These are phyloP conservation scores for Hymenoscyphus linearis DNA, from an alignment of 2,329 filamentous ascomycete species.

Conservation along the genomic window DNA sequence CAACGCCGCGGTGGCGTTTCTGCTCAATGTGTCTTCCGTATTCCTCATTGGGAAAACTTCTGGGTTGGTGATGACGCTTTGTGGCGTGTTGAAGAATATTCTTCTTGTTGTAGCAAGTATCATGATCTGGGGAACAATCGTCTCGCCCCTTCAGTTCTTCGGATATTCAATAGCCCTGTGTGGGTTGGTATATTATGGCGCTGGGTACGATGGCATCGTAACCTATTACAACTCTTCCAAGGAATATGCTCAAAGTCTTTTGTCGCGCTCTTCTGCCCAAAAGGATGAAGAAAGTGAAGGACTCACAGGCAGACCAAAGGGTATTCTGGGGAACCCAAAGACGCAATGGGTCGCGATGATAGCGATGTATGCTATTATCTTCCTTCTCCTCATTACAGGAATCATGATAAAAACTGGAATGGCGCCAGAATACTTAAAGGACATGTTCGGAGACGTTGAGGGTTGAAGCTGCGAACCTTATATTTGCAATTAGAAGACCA, in stretches of 20 bases:
- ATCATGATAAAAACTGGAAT: background rate
- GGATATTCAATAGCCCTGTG: conserved; percentile 73
- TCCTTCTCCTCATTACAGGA: conserved; percentile 1
- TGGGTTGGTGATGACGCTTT: conserved; percentile 76
- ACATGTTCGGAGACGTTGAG: background rate
- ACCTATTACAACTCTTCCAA: conserved; percentile 5
- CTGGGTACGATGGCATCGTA: conserved; percentile 18
- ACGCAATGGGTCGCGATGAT: background rate
- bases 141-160: conserved; percentile 72
- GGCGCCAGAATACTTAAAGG: background rate
- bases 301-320: background rate
- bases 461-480: background rate
- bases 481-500: too few relatives aligned
- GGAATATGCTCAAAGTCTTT: conserved; percentile 7
- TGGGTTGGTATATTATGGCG: conserved; percentile 68
- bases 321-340: background rate
- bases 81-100: conserved; percentile 80
- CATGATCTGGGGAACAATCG: conserved; percentile 71
- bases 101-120: conserved; percentile 73
- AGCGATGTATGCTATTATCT: conserved; percentile 1
- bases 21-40: conserved; percentile 77
- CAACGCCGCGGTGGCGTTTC: conserved; percentile 72
- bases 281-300: background rate
- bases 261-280: background rate
- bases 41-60: conserved; percentile 84